Evolutionary conservation across 1,139 yeast species (phyloP).

Genomic region (Taphrina wiesneri): DNA sequence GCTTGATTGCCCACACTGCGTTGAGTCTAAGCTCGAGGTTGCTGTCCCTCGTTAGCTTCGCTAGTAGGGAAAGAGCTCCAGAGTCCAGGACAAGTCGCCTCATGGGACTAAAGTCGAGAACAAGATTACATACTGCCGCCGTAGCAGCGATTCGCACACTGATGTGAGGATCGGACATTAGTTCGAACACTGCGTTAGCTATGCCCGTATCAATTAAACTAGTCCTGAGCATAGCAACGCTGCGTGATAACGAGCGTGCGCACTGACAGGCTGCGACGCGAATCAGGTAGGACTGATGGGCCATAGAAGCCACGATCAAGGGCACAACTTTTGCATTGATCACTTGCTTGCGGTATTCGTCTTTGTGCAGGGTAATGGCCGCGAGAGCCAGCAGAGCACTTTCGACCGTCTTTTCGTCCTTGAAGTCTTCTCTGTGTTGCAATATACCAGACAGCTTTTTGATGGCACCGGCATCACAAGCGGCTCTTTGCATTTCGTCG

Average conservation of each 20-base stretch:
- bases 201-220: constrained; percentile 62
- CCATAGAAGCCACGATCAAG: constrained; percentile 42
- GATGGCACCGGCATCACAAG: constrained; percentile 47
- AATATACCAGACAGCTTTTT: constrained; percentile 41
- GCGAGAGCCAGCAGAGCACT: constrained; percentile 44
- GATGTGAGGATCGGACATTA: constrained; percentile 46
- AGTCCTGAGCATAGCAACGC: constrained; percentile 68
- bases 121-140: constrained; percentile 72
- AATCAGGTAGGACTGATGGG: constrained; percentile 39
- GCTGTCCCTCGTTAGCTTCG: constrained; percentile 46
- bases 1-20: constrained; percentile 60
- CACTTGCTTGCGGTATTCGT: constrained; percentile 44
- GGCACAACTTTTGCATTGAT: constrained; percentile 45
- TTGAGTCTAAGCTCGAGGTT: constrained; percentile 51
- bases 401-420: constrained; percentile 40
- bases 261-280: constrained; percentile 56
- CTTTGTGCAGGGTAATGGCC: constrained; percentile 46
- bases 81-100: constrained; percentile 57
- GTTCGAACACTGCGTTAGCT: constrained; percentile 52
- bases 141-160: constrained; percentile 59
- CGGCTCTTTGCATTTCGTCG: constrained; percentile 44
- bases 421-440: constrained; percentile 40
- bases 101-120: constrained; percentile 77
- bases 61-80: constrained; percentile 56
- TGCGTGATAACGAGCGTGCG: constrained; percentile 70